These are phyloP conservation scores for Marasmius oreades DNA, from an alignment of 1,284 basidiomycete genomes.

Conservation along the genomic window DNA sequence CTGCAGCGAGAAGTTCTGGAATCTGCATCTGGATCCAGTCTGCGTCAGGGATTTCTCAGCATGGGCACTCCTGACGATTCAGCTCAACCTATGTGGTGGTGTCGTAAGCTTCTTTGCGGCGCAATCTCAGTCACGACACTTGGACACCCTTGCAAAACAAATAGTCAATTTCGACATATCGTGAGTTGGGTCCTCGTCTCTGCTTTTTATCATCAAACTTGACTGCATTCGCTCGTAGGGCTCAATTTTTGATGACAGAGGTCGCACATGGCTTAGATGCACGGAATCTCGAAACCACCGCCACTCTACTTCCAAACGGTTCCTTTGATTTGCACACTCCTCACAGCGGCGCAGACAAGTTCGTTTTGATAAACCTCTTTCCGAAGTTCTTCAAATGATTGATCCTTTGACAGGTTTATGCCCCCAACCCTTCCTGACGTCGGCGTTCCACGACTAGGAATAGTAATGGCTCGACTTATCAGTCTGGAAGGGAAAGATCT, in stretches of 20 bases:
- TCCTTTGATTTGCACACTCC: slow-evolving; percentile 36
- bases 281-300: slow-evolving; percentile 37
- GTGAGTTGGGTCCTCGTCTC: slow-evolving; percentile 9
- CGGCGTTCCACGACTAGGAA: slow-evolving; percentile 24
- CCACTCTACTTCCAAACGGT: slow-evolving; percentile 30
- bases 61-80: slow-evolving; percentile 34
- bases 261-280: slow-evolving; percentile 41
- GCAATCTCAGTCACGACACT: slow-evolving; percentile 27
- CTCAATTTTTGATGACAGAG: slow-evolving; percentile 39
- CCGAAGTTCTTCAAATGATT: background rate
- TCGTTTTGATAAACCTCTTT: slow-evolving; percentile 13
- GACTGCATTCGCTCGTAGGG: slow-evolving; percentile 21
- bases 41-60: slow-evolving; percentile 34
- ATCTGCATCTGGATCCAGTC: slow-evolving; percentile 36
- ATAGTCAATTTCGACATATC: slow-evolving; percentile 23
- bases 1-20: slow-evolving; percentile 32
- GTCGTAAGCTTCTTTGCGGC: slow-evolving; percentile 32
- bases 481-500: slow-evolving; percentile 16
- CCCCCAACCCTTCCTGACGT: slow-evolving; percentile 36
- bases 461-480: slow-evolving; percentile 27
- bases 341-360: slow-evolving; percentile 34
- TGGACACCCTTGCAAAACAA: slow-evolving; percentile 25
- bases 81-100: slow-evolving; percentile 40
- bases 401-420: slow-evolving; percentile 36
- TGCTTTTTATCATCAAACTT: background rate